Evolutionary conservation across 176 grass and related monocot genomes (phyloP).

Genomic region (Poa annua): DNA sequence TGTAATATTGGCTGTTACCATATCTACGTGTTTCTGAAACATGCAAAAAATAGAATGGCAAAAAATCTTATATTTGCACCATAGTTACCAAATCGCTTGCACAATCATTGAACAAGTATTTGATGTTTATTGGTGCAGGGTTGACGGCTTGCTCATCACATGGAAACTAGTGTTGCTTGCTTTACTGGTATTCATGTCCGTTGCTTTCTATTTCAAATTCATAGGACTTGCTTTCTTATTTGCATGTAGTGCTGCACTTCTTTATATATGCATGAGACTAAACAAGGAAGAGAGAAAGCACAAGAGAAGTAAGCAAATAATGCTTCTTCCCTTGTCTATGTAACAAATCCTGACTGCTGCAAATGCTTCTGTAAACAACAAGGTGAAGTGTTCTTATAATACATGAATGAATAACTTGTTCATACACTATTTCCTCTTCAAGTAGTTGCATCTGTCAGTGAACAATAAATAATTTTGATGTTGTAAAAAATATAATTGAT

Average conservation of each 20-base stretch:
- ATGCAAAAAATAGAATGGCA: neutral
- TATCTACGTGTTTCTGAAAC: neutral
- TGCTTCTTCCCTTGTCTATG: constrained; percentile 25
- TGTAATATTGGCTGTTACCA: neutral
- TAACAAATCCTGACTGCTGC: neutral
- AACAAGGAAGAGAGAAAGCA: constrained; percentile 11
- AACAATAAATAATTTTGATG: neutral
- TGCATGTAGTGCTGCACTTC: neutral
- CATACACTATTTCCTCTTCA: neutral
- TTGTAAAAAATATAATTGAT: neutral
- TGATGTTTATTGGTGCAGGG: constrained; percentile 18
- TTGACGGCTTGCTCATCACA: neutral
- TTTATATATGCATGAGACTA: constrained; percentile 15
- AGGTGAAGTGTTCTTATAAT: neutral
- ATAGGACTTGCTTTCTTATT: neutral
- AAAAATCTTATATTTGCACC: neutral
- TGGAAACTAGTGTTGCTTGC: neutral
- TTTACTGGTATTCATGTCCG: neutral
- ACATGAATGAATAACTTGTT: neutral
- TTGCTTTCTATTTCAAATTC: neutral
- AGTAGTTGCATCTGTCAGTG: neutral
- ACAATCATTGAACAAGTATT: neutral
- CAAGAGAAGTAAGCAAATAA: constrained; percentile 21
- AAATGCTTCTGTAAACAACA: constrained; percentile 8
- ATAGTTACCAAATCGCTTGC: neutral